Base-by-base conservation (phyloP, 306 rosid species). In the Dalbergia cultrata region DNA sequence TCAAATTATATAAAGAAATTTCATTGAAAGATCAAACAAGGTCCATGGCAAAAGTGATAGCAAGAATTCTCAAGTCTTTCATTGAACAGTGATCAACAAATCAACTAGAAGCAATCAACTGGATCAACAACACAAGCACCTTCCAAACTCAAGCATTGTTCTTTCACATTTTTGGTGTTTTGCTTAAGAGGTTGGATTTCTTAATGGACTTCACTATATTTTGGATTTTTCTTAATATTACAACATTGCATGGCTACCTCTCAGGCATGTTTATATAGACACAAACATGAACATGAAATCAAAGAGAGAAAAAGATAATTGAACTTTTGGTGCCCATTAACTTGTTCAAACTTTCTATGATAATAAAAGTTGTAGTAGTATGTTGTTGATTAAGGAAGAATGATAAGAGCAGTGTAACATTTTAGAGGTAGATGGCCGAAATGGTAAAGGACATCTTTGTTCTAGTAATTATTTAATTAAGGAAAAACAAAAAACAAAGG, bases 121-220 rank as follows among this genome's bases (percentile, higher is more conserved):
- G 0, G 22, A 21, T 21, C 22, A 21, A 21, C 1, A 0, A 21
- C 22, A 21, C 22, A 21, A 21, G 22, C 22, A 21, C 22, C 22
- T 21, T 21, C 22, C 22, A 21, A 21, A 21, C 22, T 21, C 22
- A 21, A 21, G 22, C 22, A 21, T 1, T 21, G 22, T 21, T 21
- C 83, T 84, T 74, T 41, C 0, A 21, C 1, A 21, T 1, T n/a
- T n/a, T n/a, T n/a, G n/a, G 49, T 66, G 60, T 88, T 76, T 90
- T 86, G 81, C 83, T 84, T 74, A 49, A 54, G 69, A 65, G 89
- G 76, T 85, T 85, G 92, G 89, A 90, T 90, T 88, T 85, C 80
- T 85, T 69, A 74, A 60, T 82, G 70, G 73, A 82, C 75, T 72
- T 72, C 81, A 76, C 80, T 31, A 22, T 76, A 66, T 71, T 61